phyloP scores from a whole-genome alignment of 2,329 filamentous ascomycete genomes.

The Macrophomina phaseolina region DNA sequence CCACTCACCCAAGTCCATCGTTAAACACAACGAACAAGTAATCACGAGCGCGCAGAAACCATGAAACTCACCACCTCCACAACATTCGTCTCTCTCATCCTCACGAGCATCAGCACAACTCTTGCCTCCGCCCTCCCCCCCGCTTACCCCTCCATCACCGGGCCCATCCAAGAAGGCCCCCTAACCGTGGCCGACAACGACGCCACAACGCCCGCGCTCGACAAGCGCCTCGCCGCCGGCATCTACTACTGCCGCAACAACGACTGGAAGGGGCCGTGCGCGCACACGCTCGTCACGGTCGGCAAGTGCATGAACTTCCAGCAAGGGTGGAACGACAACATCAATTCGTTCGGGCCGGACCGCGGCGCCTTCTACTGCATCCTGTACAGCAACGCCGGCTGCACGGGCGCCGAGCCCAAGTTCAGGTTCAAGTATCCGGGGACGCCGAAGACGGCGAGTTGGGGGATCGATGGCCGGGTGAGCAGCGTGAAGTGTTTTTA shows the following conservation, averaged over 20 bases:
- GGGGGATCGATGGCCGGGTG: background rate
- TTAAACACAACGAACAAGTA: background rate
- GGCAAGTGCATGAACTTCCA: constrained; percentile 11
- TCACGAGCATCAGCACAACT: background rate
- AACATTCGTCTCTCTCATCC: background rate
- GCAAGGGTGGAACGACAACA: background rate
- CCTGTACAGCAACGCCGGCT: background rate
- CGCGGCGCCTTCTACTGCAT: constrained; percentile 3
- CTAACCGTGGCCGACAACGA: background rate
- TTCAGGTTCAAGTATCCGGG: constrained; percentile 4
- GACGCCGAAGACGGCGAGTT: constrained; percentile 6
- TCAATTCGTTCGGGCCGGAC: constrained; percentile 1
- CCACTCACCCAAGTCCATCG: constrained; percentile 9
- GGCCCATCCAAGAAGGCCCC: background rate
- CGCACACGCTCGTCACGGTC: background rate
- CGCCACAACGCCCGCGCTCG: background rate
- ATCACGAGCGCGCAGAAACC: background rate
- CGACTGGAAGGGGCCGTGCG: background rate
- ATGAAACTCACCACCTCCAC: background rate
- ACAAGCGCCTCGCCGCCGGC: constrained; percentile 1
- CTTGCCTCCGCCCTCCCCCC: background rate
- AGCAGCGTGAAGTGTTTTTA: constrained; percentile 2
- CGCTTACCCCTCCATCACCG: background rate
- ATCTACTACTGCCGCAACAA: constrained; percentile 12
- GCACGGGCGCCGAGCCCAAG: background rate